phyloP scores from a whole-genome alignment of 148 eudicot genomes.

The Rhododendron ferrugineum region DNA sequence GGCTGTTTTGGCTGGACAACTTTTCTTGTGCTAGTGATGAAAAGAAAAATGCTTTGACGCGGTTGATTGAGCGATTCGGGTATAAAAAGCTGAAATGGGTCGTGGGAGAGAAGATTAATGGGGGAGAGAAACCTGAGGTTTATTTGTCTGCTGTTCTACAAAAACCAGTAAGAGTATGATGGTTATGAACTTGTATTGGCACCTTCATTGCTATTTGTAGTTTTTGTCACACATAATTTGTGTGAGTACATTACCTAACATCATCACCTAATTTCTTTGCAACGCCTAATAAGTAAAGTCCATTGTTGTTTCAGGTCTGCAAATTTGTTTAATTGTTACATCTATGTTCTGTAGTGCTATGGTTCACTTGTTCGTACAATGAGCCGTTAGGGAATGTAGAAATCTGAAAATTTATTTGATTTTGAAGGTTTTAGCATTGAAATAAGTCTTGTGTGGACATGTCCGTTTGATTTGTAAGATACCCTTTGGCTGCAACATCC shows the following conservation, averaged over 20 bases:
- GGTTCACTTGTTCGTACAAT: not conserved
- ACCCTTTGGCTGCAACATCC: not conserved
- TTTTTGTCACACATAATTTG: conserved; percentile 16
- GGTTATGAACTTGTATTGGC: conserved; percentile 1
- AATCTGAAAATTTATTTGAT: not conserved
- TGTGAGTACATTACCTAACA: conserved; percentile 10
- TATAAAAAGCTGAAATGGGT: conserved; percentile 97
- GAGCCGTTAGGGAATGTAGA: not conserved
- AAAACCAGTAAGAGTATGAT: conserved; percentile 73
- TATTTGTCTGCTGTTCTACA: conserved; percentile 91
- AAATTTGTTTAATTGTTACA: not conserved
- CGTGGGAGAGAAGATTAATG: conserved; percentile 74
- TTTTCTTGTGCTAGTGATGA: conserved; percentile 70
- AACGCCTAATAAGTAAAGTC: conserved; percentile 16
- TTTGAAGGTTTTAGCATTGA: not conserved
- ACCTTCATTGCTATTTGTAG: not conserved
- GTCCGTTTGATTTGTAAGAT: not conserved
- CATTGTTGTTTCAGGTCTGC: conserved; percentile 5
- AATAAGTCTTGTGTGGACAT: not conserved
- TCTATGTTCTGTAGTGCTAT: not conserved
- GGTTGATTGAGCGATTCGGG: conserved; percentile 80
- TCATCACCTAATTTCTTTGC: conserved; percentile 13
- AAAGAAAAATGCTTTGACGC: conserved; percentile 57
- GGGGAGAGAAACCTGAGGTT: conserved; percentile 57
- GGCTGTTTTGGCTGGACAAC: conserved; percentile 89